Base-by-base conservation (phyloP, 2,329 filamentous ascomycete genomes). In the Boeremia exigua region DNA sequence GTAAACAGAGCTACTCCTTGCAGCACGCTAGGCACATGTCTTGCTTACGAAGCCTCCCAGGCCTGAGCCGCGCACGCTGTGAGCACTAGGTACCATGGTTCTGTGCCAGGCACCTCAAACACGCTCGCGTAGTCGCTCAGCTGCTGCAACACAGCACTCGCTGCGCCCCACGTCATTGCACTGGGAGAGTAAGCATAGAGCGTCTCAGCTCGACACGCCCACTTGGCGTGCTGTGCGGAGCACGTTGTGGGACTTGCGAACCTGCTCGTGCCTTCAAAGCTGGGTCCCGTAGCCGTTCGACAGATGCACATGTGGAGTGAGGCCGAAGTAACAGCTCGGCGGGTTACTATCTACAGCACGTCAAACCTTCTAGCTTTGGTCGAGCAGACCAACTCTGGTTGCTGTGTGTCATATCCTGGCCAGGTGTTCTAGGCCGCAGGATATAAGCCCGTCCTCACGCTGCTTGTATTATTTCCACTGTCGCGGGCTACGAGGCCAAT, bases 381-480 rank as follows among this genome's bases (percentile, higher is more conserved):
- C 52, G 34, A 39, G 39, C 45, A 55, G 44, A 45, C 15, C 10
- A 37, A 49, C 15, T 51, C 30, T 51, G 53, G 53, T 51, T 44
- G 47, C 30, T 17, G 53, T 40, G 40, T 56, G 53, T 51, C 53
- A 56, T 51, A 12, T 46, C 46, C 42, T 42, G 34, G 47, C 40
- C 36, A 32, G 40, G 42, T 14, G 47, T 51, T 56, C 53, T 56
- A 56, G 47, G 53, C 53, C 47, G n/a, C 53, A 51, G 43, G 29
- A 46, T 23, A 42, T 36, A 50, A 42, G 46, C 40, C 30, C 46
- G 15, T 40, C 25, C 27, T 47, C 37, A 37, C 23, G 32, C 29
- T 19, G 32, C 12, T n/a, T 38, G 11, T 10, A 12, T 43, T 51
- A 33, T 47, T 48, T 43, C 53, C 36, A 50, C 33, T 15, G 4